Percentiles rank a stretch among this genome's conserved stretches.
Evolutionary conservation across 768 basidiomycete species (phyloP).

Genomic region (Rhodocollybia butyracea): DNA sequence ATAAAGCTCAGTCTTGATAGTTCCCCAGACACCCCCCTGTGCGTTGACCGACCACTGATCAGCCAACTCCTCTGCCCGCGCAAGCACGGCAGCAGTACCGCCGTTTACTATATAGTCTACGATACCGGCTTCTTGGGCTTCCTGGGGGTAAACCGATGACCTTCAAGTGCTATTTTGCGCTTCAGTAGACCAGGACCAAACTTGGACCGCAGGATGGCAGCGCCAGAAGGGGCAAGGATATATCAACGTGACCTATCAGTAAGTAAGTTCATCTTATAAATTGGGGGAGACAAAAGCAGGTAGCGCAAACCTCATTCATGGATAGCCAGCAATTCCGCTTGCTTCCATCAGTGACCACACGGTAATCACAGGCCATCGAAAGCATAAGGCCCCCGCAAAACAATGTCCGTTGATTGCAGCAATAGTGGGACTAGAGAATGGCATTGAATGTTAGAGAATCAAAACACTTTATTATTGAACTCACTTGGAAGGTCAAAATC

Average conservation of each 20-base stretch:
- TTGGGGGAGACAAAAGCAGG: no score
- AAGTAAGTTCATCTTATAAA: no score
- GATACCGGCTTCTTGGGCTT: no score
- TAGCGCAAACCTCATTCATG: conserved; percentile 99
- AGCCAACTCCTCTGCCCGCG: conserved; percentile 62
- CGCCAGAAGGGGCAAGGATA: no score
- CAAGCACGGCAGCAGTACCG: conserved; percentile 57
- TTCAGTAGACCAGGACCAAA: no score
- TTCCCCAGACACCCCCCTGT: no score
- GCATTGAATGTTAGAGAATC: neutral
- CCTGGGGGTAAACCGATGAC: no score
- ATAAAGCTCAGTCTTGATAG: conserved; percentile 69
- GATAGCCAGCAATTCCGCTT: conserved; percentile 79
- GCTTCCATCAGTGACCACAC: conserved; percentile 82
- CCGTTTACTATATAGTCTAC: no score
- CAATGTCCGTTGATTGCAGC: conserved; percentile 84
- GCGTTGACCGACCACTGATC: conserved; percentile 44
- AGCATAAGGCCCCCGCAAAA: conserved; percentile 85
- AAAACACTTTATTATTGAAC: conserved; percentile 16
- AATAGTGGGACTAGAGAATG: conserved; percentile 57
- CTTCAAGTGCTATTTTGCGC: no score
- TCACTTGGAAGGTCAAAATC: conserved; percentile 71
- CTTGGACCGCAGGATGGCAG: no score
- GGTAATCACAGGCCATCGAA: conserved; percentile 81
- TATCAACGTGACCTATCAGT: no score